Evolutionary conservation across 2,329 filamentous ascomycete genomes (phyloP).

Genomic region (Lanzia echinophila): DNA sequence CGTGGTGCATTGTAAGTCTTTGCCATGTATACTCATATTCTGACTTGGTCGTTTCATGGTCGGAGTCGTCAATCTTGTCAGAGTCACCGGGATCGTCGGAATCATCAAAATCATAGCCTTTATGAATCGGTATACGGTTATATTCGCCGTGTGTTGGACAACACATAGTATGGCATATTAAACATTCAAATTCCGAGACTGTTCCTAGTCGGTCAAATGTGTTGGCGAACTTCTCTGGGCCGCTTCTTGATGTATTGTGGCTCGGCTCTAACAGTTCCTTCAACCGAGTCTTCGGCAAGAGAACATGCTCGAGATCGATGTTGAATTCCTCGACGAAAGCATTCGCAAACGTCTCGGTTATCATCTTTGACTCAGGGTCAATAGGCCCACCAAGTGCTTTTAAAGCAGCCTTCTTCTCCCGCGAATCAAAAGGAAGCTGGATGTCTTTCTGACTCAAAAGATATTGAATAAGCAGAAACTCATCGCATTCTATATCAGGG

Average conservation of each 20-base stretch:
- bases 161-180: slow-evolving; percentile 25
- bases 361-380: background rate
- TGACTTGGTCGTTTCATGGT: background rate
- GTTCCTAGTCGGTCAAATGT: slow-evolving; percentile 17
- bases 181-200: slow-evolving; percentile 20
- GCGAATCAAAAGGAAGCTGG: slow-evolving; percentile 5
- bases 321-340: slow-evolving; percentile 18
- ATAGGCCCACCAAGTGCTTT: slow-evolving; percentile 12
- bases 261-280: slow-evolving; percentile 20
- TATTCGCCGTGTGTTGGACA: slow-evolving; percentile 28
- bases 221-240: background rate
- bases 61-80: background rate
- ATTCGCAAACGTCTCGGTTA: slow-evolving; percentile 10
- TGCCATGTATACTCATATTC: slow-evolving; percentile 16
- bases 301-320: slow-evolving; percentile 13
- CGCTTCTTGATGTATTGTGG: slow-evolving; percentile 1
- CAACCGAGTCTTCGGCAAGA: slow-evolving; percentile 17
- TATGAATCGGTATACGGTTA: slow-evolving; percentile 1
- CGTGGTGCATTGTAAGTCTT: slow-evolving; percentile 13
- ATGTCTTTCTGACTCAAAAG: slow-evolving; percentile 10
- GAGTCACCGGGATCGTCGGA: background rate
- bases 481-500: slow-evolving; percentile 13
- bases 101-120: slow-evolving; percentile 13
- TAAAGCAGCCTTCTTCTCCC: slow-evolving; percentile 11
- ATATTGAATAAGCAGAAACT: slow-evolving; percentile 17